Conservation (phyloP, 192 early-diverging fungal species). For the Backusella tarrabulga region DNA sequence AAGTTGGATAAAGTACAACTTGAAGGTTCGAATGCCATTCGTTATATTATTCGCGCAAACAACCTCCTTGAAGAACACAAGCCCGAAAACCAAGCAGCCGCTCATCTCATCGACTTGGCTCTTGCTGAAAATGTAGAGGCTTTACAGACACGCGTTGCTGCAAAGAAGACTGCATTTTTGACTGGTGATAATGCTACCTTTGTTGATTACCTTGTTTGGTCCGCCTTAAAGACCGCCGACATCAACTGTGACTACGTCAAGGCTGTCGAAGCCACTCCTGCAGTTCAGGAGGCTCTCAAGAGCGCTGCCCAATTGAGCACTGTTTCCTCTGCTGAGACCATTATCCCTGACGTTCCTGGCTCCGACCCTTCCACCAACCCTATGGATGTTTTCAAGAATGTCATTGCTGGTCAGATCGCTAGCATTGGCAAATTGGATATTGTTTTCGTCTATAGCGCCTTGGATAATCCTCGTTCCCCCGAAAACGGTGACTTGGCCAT, state of each 20-base stretch:
- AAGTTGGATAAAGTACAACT: neutral
- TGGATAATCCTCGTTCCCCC: conserved; percentile 59
- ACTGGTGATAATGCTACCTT: neutral
- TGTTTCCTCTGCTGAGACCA: neutral
- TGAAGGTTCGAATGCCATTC: conserved; percentile 11
- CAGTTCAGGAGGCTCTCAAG: conserved; percentile 2
- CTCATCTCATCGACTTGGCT: conserved; percentile 11
- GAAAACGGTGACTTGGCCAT: conserved; percentile 72
- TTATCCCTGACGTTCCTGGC: conserved; percentile 28
- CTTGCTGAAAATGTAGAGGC: neutral
- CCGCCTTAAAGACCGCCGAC: neutral
- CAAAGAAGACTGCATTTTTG: conserved; percentile 6
- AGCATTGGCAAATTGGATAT: conserved; percentile 49
- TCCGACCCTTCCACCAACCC: conserved; percentile 48
- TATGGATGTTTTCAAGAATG: conserved; percentile 62
- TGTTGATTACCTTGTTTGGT: conserved; percentile 23
- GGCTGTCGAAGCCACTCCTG: conserved; percentile 19
- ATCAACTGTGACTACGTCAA: neutral
- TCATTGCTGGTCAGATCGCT: conserved; percentile 59
- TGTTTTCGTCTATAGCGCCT: conserved; percentile 48
- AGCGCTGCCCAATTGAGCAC: neutral
- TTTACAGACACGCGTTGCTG: neutral
- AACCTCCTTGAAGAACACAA: conserved; percentile 18
- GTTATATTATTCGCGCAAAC: conserved; percentile 12
- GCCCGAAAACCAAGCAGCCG: conserved; percentile 15